These are phyloP conservation scores for Penicillium sp. DNA, from an alignment of 2,329 filamentous ascomycete species.

Conservation along the genomic window DNA sequence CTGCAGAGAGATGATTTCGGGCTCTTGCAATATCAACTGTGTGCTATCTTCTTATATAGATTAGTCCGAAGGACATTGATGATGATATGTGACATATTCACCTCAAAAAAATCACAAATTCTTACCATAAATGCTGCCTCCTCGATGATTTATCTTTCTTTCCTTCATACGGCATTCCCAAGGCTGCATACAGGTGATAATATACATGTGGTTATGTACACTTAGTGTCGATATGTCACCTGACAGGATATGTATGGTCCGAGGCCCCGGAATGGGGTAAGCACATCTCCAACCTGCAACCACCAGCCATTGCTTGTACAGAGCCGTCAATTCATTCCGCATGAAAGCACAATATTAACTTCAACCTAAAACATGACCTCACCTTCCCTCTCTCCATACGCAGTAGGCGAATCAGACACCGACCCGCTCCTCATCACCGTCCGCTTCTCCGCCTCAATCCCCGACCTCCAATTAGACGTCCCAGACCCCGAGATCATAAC, in stretches of 20 bases:
- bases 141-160: not conserved
- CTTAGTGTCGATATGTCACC: not conserved
- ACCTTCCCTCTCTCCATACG: constrained; percentile 14
- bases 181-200: not conserved
- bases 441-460: constrained; percentile 82
- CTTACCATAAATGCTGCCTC: not conserved
- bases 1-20: not conserved
- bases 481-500: constrained; percentile 66
- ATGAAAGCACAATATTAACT: not conserved
- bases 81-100: constrained; percentile 6
- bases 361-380: constrained; percentile 19
- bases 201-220: not conserved
- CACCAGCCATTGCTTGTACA: not conserved
- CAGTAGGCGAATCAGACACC: constrained; percentile 2
- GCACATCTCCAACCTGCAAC: constrained; percentile 1
- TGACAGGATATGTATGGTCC: constrained; percentile 2
- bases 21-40: not conserved
- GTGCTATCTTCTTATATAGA: constrained; percentile 15
- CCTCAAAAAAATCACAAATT: not conserved
- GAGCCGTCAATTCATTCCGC: not conserved
- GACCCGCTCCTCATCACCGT: constrained; percentile 69
- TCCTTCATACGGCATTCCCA: too few relatives aligned
- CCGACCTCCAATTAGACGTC: constrained; percentile 79
- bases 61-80: constrained; percentile 15
- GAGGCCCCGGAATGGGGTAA: constrained; percentile 6